These are phyloP conservation scores for Debaryomyces sp. DNA, from an alignment of 1,139 yeast genomes.

Conservation along the genomic window DNA sequence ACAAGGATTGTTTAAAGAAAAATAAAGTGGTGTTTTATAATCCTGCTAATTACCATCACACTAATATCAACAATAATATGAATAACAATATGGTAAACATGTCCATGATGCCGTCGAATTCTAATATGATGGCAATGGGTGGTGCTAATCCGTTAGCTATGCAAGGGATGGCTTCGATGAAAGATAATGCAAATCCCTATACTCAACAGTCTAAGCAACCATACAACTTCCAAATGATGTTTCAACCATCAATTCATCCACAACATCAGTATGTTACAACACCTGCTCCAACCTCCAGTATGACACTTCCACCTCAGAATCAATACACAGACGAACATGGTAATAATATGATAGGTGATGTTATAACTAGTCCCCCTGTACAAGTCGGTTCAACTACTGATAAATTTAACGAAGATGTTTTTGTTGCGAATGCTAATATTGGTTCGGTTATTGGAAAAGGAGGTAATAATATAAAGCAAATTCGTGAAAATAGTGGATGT, in stretches of 20 bases:
- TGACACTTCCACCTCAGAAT: conserved; percentile 34
- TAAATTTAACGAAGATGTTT: conserved; percentile 66
- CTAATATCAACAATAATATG: conserved; percentile 18
- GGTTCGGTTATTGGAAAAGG: conserved; percentile 89
- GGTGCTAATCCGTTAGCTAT: conserved; percentile 18
- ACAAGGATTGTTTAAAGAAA: conserved; percentile 53
- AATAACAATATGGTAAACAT: conserved; percentile 20
- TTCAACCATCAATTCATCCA: conserved; percentile 44
- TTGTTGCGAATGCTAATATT: conserved; percentile 74
- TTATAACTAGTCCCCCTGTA: conserved; percentile 44
- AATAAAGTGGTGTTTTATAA: conserved; percentile 62
- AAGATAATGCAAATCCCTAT: conserved; percentile 19
- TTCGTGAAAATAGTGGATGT: conserved; percentile 73
- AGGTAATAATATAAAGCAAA: conserved; percentile 80
- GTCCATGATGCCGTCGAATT: conserved; percentile 20
- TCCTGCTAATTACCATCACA: conserved; percentile 55
- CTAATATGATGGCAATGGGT: conserved; percentile 23
- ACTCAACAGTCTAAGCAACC: conserved; percentile 25
- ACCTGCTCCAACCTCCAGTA: conserved; percentile 17
- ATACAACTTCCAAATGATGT: conserved; percentile 47
- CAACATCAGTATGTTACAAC: conserved; percentile 31
- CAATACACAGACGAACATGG: conserved; percentile 51
- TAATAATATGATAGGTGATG: conserved; percentile 48
- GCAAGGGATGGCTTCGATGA: conserved; percentile 16
- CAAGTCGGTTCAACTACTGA: conserved; percentile 42